These are phyloP conservation scores for Spencermartinsiella ligniputridi DNA, from an alignment of 1,139 yeast genomes.

Conservation along the genomic window DNA sequence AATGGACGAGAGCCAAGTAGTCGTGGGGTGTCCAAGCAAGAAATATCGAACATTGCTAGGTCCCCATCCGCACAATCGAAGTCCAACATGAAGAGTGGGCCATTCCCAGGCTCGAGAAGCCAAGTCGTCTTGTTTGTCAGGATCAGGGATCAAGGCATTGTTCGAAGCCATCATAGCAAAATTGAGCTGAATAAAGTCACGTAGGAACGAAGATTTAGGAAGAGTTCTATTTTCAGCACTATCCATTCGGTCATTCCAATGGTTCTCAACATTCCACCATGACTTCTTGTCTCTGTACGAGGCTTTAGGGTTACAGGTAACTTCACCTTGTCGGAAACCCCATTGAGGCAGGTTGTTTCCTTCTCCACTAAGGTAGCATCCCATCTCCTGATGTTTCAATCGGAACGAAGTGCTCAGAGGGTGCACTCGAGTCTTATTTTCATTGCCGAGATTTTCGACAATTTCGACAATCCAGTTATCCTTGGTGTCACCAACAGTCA, in stretches of 20 bases:
- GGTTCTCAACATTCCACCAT: constrained; percentile 97
- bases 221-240: constrained; percentile 63
- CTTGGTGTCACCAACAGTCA: constrained; percentile 79
- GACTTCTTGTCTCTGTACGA: constrained; percentile 85
- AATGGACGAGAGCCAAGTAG: constrained; percentile 86
- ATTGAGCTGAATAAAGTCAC: constrained; percentile 88
- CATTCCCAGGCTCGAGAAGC: constrained; percentile 97
- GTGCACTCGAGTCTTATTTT: constrained; percentile 58
- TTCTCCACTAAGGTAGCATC: constrained; percentile 83
- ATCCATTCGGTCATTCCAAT: constrained; percentile 71
- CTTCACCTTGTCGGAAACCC: constrained; percentile 99
- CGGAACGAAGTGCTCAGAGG: constrained; percentile 86
- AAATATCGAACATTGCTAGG: constrained; percentile 75
- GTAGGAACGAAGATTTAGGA: constrained; percentile 78
- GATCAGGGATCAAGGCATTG: constrained; percentile 90
- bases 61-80: constrained; percentile 95
- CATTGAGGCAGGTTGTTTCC: constrained; percentile 83
- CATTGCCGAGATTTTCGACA: constrained; percentile 69
- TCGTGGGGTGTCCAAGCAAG: constrained; percentile 88
- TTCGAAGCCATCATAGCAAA: constrained; percentile 99
- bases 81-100: constrained; percentile 91
- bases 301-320: constrained; percentile 74
- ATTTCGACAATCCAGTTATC: constrained; percentile 94
- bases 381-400: constrained; percentile 58
- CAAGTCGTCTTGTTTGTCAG: constrained; percentile 84